phyloP scores from a whole-genome alignment of 192 early-diverging fungal genomes.

The Mortierella antarctica region DNA sequence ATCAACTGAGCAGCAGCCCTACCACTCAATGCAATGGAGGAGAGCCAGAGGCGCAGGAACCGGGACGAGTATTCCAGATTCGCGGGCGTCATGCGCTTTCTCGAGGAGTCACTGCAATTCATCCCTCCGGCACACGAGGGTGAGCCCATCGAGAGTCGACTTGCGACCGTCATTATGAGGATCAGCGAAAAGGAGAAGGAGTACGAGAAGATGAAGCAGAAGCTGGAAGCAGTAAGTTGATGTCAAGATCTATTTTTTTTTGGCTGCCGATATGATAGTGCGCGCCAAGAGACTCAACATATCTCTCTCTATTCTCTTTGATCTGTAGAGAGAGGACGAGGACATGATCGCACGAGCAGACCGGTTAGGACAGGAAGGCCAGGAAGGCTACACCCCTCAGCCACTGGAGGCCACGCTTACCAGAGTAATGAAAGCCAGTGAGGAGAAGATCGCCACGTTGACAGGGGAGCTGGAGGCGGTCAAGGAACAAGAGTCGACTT shows the following conservation, averaged over 20 bases:
- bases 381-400: no score
- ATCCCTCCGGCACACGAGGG: neutral
- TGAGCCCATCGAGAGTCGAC: neutral
- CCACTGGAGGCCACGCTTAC: conserved; percentile 4
- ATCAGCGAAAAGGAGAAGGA: conserved; percentile 7
- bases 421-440: conserved; percentile 10
- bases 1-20: no score
- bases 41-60: neutral
- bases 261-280: neutral
- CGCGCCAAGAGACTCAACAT: no score
- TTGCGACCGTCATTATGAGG: conserved; percentile 4
- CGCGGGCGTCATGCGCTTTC: conserved; percentile 1
- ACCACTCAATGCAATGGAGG: neutral
- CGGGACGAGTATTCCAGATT: neutral
- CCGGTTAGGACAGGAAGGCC: neutral
- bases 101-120: conserved; percentile 21
- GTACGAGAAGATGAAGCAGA: neutral
- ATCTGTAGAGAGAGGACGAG: neutral
- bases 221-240: neutral
- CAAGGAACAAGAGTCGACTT: neutral
- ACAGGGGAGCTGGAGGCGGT: conserved; percentile 5
- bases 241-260: neutral
- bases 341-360: no score
- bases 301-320: neutral
- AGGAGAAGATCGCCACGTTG: neutral